These are phyloP conservation scores for Lippia alba DNA, from an alignment of 305 asterid genomes.

Conservation along the genomic window DNA sequence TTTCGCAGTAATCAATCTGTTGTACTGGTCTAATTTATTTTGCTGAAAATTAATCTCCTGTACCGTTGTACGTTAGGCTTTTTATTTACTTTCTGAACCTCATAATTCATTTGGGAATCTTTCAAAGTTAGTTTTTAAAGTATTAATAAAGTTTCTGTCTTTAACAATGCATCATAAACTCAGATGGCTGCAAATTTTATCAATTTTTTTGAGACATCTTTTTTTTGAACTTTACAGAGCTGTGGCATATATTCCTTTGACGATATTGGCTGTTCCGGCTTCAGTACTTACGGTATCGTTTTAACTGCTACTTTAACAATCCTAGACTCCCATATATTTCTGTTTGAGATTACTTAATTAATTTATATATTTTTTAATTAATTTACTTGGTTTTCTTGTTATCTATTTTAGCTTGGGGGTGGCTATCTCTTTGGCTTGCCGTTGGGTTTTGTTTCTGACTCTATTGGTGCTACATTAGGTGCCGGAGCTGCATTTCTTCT, in stretches of 20 bases:
- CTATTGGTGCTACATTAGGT: slow-evolving; percentile 88
- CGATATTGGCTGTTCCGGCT: slow-evolving; percentile 97
- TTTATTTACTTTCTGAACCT: neutral
- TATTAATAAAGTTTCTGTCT: slow-evolving; percentile 2
- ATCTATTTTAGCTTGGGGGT: slow-evolving; percentile 86
- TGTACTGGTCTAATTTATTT: neutral
- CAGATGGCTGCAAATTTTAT: slow-evolving; percentile 6
- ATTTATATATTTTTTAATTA: neutral
- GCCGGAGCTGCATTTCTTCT: slow-evolving; percentile 95
- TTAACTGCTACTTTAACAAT: slow-evolving; percentile 13
- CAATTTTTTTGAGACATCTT: neutral
- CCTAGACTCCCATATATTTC: neutral
- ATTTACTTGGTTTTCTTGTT: slow-evolving; percentile 13
- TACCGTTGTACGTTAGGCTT: slow-evolving; percentile 1
- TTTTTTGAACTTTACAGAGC: slow-evolving; percentile 62
- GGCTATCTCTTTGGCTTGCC: slow-evolving; percentile 97
- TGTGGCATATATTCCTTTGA: slow-evolving; percentile 88
- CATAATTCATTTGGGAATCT: neutral
- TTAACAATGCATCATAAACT: neutral
- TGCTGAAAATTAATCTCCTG: neutral
- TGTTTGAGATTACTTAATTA: no score
- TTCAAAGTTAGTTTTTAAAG: neutral
- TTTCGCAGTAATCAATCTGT: slow-evolving; percentile 5
- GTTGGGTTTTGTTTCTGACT: slow-evolving; percentile 87
- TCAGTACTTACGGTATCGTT: slow-evolving; percentile 83